phyloP scores from a whole-genome alignment of 192 early-diverging fungal species.

The Podila epicladia region DNA sequence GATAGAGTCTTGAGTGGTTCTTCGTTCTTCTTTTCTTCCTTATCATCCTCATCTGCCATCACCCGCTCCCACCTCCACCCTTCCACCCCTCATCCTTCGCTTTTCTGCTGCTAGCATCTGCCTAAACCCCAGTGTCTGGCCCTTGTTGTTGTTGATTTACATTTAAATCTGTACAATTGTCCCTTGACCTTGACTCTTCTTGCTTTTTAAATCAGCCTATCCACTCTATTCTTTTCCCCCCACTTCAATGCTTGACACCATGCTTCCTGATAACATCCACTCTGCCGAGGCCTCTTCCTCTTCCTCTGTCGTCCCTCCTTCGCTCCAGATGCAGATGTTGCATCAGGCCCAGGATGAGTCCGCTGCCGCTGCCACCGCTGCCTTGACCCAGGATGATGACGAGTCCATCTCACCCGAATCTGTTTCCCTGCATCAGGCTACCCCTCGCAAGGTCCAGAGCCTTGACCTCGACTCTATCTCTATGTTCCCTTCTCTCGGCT shows the following conservation, averaged over 20 bases:
- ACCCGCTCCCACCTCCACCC: neutral
- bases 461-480: conserved; percentile 70
- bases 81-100: neutral
- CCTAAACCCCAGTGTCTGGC: neutral
- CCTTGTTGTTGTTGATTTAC: neutral
- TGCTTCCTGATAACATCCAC: conserved; percentile 28
- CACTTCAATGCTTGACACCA: conserved; percentile 22
- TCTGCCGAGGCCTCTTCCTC: conserved; percentile 19
- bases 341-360: conserved; percentile 44
- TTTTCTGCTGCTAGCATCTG: conserved; percentile 2
- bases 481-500: conserved; percentile 82
- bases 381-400: conserved; percentile 8
- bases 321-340: conserved; percentile 32
- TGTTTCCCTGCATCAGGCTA: conserved; percentile 19
- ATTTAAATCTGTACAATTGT: too few relatives aligned
- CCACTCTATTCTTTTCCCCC: neutral
- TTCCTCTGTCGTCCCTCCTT: conserved; percentile 13
- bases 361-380: conserved; percentile 24
- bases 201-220: neutral
- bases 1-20: neutral
- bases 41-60: neutral
- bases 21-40: conserved; percentile 3
- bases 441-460: conserved; percentile 37
- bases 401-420: conserved; percentile 11
- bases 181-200: conserved; percentile 1